These are phyloP conservation scores for Pterothamnion heteromorphum DNA, from an alignment of 31 red algal species.

Conservation along the genomic window DNA sequence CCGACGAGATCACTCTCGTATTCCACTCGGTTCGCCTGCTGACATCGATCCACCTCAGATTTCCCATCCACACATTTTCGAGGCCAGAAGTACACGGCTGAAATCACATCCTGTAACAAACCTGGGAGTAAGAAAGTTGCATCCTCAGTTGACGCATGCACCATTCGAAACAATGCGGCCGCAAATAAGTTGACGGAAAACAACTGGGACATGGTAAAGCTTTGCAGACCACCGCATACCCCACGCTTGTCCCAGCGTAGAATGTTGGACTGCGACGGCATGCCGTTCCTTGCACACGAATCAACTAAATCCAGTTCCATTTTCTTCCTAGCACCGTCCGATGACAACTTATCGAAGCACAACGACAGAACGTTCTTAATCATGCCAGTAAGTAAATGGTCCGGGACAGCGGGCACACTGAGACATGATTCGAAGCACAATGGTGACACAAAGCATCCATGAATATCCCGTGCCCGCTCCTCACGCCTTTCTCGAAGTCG, in stretches of 20 bases:
- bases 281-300: neutral
- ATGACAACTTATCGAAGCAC: neutral
- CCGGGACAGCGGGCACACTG: neutral
- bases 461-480: neutral
- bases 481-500: neutral
- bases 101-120: neutral
- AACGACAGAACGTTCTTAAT: neutral
- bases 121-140: neutral
- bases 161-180: too few species aligned
- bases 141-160: neutral
- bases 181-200: neutral
- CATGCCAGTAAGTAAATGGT: too few species aligned
- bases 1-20: neutral
- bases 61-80: neutral
- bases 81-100: neutral
- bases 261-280: neutral
- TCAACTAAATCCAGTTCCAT: neutral
- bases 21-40: neutral
- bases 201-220: neutral
- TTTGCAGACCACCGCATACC: neutral
- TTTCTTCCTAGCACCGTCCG: neutral
- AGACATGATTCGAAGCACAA: constrained; percentile 1
- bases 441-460: neutral
- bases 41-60: neutral
- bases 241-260: neutral